Percentiles rank a stretch among this genome's conserved stretches.
Conservation (phyloP, 768 basidiomycete genomes). For the Hygrocybe punicea region DNA sequence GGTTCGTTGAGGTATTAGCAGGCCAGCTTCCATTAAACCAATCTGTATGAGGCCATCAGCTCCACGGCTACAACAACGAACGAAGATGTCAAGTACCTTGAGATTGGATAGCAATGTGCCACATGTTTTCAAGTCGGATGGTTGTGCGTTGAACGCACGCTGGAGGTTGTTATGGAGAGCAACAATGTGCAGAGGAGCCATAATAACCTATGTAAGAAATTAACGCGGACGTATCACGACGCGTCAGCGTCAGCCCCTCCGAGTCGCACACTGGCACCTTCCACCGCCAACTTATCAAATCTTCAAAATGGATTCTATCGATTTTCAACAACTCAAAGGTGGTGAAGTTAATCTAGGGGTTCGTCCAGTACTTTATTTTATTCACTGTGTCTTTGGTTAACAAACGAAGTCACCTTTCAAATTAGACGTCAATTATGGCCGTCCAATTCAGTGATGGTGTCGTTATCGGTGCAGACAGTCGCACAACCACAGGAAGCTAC, state of each 20-base stretch:
- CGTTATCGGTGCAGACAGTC: constrained; percentile 93
- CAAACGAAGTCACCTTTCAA: background rate
- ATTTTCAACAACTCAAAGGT: constrained; percentile 82
- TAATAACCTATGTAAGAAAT: too few species aligned
- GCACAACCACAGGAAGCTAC: constrained; percentile 95
- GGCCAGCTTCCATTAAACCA: constrained; percentile 70
- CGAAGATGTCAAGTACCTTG: constrained; percentile 49
- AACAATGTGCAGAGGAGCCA: constrained; percentile 55
- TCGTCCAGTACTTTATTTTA: constrained; percentile 32
- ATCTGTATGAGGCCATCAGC: constrained; percentile 44
- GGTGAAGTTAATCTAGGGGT: constrained; percentile 98
- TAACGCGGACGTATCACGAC: constrained; percentile 34
- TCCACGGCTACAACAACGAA: background rate
- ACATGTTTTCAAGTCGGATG: constrained; percentile 66
- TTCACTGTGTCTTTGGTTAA: constrained; percentile 2
- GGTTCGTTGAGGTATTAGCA: constrained; percentile 69
- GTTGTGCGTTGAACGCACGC: constrained; percentile 60
- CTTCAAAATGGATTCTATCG: constrained; percentile 57
- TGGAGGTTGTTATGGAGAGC: constrained; percentile 63
- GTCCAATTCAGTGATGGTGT: constrained; percentile 95
- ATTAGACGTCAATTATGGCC: constrained; percentile 97
- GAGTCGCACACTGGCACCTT: background rate
- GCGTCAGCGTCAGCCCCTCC: constrained; percentile 42
- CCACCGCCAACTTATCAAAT: background rate
- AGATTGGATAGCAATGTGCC: constrained; percentile 63